A percentile compares a stretch with the other conserved stretches of the same genome.
Evolutionary conservation across 805 yeast genomes (phyloP).

Genomic region (Candida palmyrensis): DNA sequence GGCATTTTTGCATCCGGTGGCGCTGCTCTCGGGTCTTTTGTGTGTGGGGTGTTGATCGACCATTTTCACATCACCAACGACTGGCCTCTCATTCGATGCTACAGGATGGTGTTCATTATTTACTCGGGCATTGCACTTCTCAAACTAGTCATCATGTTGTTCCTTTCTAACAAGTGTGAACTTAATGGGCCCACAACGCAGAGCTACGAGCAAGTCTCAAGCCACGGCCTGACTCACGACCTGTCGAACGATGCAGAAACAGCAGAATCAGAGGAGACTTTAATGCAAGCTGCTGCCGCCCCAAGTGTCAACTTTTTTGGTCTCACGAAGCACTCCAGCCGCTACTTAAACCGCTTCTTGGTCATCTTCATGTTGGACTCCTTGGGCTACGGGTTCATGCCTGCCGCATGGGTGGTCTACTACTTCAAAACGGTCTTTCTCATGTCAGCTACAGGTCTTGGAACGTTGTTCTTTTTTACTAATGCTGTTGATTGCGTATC

Average conservation of each 20-base stretch:
- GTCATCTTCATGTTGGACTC: slow-evolving; percentile 78
- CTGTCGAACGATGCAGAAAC: slow-evolving; percentile 2
- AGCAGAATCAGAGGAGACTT: slow-evolving; percentile 4
- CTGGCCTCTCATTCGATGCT: slow-evolving; percentile 38
- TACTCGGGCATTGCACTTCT: slow-evolving; percentile 51
- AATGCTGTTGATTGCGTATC: slow-evolving; percentile 62
- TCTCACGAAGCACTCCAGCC: background rate
- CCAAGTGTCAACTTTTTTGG: slow-evolving; percentile 1
- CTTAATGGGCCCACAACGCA: slow-evolving; percentile 7
- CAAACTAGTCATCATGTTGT: slow-evolving; percentile 47
- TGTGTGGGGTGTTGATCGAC: slow-evolving; percentile 58
- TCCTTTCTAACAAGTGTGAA: slow-evolving; percentile 53
- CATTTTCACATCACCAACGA: slow-evolving; percentile 24
- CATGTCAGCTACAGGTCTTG: slow-evolving; percentile 54
- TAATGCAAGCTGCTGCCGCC: background rate
- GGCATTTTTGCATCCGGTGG: slow-evolving; percentile 68
- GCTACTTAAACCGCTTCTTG: slow-evolving; percentile 43
- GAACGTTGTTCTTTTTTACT: slow-evolving; percentile 61
- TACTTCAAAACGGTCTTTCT: slow-evolving; percentile 60
- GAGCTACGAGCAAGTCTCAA: background rate
- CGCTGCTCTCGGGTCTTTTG: slow-evolving; percentile 65
- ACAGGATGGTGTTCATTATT: slow-evolving; percentile 50
- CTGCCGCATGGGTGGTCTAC: slow-evolving; percentile 83
- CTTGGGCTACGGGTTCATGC: slow-evolving; percentile 84
- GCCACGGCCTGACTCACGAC: background rate